Percentiles rank a stretch among this genome's conserved stretches.
These are phyloP conservation scores for Fraxinus latifolia DNA, from an alignment of 305 asterid genomes.

Conservation along the genomic window DNA sequence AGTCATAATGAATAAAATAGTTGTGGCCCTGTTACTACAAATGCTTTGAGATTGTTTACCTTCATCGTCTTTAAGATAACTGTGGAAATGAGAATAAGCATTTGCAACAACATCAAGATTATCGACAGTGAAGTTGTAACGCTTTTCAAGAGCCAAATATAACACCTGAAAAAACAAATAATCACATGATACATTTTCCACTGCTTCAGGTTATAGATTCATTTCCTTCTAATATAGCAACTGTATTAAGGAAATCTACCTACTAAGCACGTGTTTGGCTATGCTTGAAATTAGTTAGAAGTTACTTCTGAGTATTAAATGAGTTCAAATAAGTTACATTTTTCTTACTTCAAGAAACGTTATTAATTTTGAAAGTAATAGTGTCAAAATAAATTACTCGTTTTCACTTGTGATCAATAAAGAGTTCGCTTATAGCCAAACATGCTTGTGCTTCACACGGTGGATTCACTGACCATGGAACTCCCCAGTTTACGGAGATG, in stretches of 20 bases:
- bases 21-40: neutral
- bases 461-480: neutral
- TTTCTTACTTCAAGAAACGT: neutral
- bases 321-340: neutral
- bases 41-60: slow-evolving; percentile 20
- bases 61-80: slow-evolving; percentile 39
- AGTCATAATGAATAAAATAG: neutral
- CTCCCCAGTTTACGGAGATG: neutral
- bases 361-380: neutral
- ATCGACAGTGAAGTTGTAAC: slow-evolving; percentile 78
- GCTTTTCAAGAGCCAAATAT: slow-evolving; percentile 86
- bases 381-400: neutral
- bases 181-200: neutral
- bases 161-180: slow-evolving; percentile 47
- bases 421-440: neutral
- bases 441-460: neutral
- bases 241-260: neutral
- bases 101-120: slow-evolving; percentile 87
- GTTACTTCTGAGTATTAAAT: neutral
- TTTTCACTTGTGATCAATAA: neutral
- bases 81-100: slow-evolving; percentile 75
- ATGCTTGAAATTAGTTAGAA: neutral
- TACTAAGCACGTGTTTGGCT: neutral
- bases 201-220: neutral
- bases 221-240: neutral